Percentiles rank a stretch among this genome's conserved stretches.
Evolutionary conservation across 768 basidiomycete genomes (phyloP).

Genomic region (Cystobasidium onofrii): DNA sequence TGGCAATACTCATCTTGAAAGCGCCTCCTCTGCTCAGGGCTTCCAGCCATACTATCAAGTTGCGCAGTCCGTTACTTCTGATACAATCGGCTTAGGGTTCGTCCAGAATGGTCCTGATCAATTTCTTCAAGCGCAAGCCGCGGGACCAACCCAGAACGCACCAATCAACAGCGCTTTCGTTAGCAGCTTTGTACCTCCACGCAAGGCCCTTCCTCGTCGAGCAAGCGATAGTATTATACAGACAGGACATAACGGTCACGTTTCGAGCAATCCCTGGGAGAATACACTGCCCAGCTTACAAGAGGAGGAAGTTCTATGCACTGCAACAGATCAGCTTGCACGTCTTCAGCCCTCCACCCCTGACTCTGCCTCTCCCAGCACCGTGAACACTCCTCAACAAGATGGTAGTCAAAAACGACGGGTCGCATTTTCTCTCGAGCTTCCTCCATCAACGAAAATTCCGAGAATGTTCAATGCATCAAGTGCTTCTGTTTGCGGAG

Average conservation of each 20-base stretch:
- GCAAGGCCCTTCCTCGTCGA: background rate
- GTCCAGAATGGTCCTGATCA: background rate
- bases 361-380: background rate
- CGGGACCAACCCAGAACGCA: background rate
- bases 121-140: background rate
- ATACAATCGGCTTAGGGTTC: background rate
- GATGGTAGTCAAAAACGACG: no score
- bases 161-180: background rate
- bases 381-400: background rate
- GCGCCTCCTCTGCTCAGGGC: background rate
- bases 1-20: background rate
- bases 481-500: background rate
- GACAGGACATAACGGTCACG: background rate
- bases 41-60: background rate
- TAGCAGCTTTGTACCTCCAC: background rate
- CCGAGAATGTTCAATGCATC: background rate
- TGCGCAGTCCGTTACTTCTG: background rate
- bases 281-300: background rate
- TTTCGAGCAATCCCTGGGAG: background rate
- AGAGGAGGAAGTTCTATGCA: background rate
- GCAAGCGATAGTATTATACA: background rate
- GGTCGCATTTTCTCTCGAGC: no score
- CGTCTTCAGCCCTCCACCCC: background rate
- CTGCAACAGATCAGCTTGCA: background rate
- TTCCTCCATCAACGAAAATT: background rate